These are phyloP conservation scores for Aspergillus aculeatus DNA, from an alignment of 2,329 filamentous ascomycete species.

Conservation along the genomic window DNA sequence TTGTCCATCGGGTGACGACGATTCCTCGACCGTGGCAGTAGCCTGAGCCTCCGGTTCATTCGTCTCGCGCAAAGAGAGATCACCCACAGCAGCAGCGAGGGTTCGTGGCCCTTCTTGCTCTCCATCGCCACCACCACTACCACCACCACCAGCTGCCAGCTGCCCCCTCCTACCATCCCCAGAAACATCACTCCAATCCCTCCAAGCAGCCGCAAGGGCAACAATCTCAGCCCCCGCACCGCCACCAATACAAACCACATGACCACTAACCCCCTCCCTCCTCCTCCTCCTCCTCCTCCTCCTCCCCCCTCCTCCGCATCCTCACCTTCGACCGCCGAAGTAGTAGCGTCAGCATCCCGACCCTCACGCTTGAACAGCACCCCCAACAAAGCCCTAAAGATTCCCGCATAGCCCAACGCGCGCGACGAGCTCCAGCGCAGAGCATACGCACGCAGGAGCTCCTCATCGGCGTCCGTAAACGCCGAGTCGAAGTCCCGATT, in stretches of 20 bases:
- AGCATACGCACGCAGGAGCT: slow-evolving; percentile 78
- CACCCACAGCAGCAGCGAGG: slow-evolving; percentile 16
- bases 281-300: no score
- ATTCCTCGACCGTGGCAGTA: not conserved
- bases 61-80: slow-evolving; percentile 1
- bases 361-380: slow-evolving; percentile 14
- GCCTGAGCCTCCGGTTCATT: not conserved
- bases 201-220: slow-evolving; percentile 57
- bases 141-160: no score
- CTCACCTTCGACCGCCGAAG: no score
- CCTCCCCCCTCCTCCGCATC: no score
- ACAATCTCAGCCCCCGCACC: slow-evolving; percentile 67
- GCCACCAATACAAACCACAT: slow-evolving; percentile 61
- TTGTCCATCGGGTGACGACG: no score
- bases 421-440: slow-evolving; percentile 87
- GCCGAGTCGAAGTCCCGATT: slow-evolving; percentile 79
- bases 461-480: slow-evolving; percentile 63
- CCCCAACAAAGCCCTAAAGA: slow-evolving; percentile 46
- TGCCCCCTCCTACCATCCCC: not conserved
- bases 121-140: not conserved
- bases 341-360: not conserved
- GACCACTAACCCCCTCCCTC: slow-evolving; percentile 5
- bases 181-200: slow-evolving; percentile 31
- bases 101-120: not conserved
- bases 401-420: slow-evolving; percentile 75